Evolutionary conservation across 2,329 filamentous ascomycete species (phyloP), one percentile per base, ranked within the genome.

Genomic region (Cladobotryum protrusum): DNA sequence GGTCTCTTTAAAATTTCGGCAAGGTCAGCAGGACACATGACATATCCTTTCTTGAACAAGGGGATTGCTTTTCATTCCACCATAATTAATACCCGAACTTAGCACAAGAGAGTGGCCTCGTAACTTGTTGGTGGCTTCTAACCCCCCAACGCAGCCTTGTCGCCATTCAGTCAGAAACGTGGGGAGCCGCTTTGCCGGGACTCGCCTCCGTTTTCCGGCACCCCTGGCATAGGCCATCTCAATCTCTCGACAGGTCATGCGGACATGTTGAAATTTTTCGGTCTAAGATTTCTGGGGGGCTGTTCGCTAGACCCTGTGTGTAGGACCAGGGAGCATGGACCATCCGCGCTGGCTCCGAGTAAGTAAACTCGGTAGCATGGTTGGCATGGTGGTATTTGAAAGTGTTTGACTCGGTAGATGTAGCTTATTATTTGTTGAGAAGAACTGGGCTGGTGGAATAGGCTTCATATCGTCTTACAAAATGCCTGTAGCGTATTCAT

Each of bases 151-250:
- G n/a, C 14, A 17, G 35, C 14, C 14, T 37, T 17, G 35, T 37
- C 12, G 47, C 47, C 46, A 45, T 32, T 39, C 34, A 36, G 19
- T 46, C 17, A 37, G 36, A 52, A 52, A 52, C 50, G 50, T 52
- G 50, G 50, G 50, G 50, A 52, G 45, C 45, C 45, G 24, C 24
- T 6, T 29, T 29, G 24, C 24, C 24, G 24, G 24, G 24, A 29
- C 24, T 29, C 24, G 24, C 24, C 24, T 29, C 33, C 11, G 19
- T 41, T 48, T 42, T 37, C 48, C 44, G 44, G 44, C 43, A 18
- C 37, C 43, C 42, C 40, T 44, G 49, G 42, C 36, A 17, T 47
- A 41, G 35, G 41, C 41, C 35, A 29, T 37, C 35, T 17, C 17
- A 37, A 37, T 37, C 35, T 37, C 35, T 37, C 17, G 35, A n/a